phyloP scores from a whole-genome alignment of 2,329 filamentous ascomycete genomes.

The Colletotrichum zoysiae region DNA sequence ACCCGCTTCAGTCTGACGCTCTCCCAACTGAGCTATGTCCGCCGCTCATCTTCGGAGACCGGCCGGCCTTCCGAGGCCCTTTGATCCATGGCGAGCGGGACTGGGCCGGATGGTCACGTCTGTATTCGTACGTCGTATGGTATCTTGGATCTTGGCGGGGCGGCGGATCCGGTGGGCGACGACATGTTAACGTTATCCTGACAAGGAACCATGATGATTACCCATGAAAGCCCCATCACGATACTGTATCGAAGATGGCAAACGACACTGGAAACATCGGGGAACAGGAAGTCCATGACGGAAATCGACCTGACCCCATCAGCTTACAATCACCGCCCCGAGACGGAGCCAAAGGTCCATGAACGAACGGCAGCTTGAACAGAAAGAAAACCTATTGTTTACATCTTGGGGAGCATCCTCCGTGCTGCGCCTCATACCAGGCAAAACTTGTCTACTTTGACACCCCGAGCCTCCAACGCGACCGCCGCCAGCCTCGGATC shows the following conservation, averaged over 20 bases:
- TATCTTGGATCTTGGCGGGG: neutral
- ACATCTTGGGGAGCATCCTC: too few species aligned
- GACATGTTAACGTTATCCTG: neutral
- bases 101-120: neutral
- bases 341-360: too few species aligned
- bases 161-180: neutral
- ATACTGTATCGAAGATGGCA: neutral
- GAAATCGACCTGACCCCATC: neutral
- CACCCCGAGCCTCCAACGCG: too few species aligned
- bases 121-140: neutral
- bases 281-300: too few species aligned
- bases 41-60: constrained; percentile 8
- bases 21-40: constrained; percentile 32
- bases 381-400: too few species aligned
- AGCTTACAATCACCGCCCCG: too few species aligned
- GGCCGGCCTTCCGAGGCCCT: fast-evolving
- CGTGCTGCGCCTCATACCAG: too few species aligned
- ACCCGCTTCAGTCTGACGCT: constrained; percentile 30
- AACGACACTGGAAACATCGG: neutral
- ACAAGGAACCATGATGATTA: neutral
- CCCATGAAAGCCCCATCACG: neutral
- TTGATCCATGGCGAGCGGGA: neutral
- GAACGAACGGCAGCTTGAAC: too few species aligned
- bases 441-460: too few species aligned
- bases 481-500: too few species aligned